A percentile compares a stretch with the other conserved stretches of the same genome.
phyloP scores from a whole-genome alignment of 2,329 filamentous ascomycete genomes.

The Pseudofabraea citricarpa region DNA sequence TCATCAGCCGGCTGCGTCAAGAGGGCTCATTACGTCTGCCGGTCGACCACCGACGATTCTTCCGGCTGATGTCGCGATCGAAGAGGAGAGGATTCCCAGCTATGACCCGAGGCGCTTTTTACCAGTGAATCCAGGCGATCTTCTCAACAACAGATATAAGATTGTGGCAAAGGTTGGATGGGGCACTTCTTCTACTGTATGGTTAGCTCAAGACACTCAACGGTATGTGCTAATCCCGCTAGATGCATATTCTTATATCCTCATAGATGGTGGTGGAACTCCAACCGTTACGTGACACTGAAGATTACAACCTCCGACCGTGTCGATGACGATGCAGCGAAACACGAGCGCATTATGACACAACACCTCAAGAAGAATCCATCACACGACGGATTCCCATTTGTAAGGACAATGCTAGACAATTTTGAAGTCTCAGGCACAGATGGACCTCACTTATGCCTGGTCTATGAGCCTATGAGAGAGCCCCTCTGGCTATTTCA shows the following conservation, averaged over 20 bases:
- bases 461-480: slow-evolving; percentile 12
- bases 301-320: slow-evolving; percentile 8
- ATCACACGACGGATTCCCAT: slow-evolving; percentile 8
- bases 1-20: slow-evolving; percentile 1
- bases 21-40: slow-evolving; percentile 1
- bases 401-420: slow-evolving; percentile 8
- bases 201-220: slow-evolving; percentile 30
- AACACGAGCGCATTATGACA: slow-evolving; percentile 6
- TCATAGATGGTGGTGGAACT: slow-evolving; percentile 3
- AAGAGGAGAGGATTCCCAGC: slow-evolving; percentile 10
- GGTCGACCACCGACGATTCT: slow-evolving; percentile 5
- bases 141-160: slow-evolving; percentile 28
- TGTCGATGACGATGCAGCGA: slow-evolving; percentile 3
- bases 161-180: slow-evolving; percentile 34
- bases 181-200: slow-evolving; percentile 35
- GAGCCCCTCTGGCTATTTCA: slow-evolving; percentile 9
- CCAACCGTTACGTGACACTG: slow-evolving; percentile 6
- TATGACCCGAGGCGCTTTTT: slow-evolving; percentile 6
- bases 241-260: slow-evolving; percentile 2
- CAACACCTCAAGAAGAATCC: slow-evolving; percentile 4
- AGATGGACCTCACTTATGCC: slow-evolving; percentile 8
- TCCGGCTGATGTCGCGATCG: slow-evolving; percentile 4
- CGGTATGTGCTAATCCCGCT: slow-evolving; percentile 6
- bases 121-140: slow-evolving; percentile 19
- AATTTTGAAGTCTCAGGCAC: slow-evolving; percentile 6